These are phyloP conservation scores for Hemileccinum impolitum DNA, from an alignment of 768 basidiomycete species.

Conservation along the genomic window DNA sequence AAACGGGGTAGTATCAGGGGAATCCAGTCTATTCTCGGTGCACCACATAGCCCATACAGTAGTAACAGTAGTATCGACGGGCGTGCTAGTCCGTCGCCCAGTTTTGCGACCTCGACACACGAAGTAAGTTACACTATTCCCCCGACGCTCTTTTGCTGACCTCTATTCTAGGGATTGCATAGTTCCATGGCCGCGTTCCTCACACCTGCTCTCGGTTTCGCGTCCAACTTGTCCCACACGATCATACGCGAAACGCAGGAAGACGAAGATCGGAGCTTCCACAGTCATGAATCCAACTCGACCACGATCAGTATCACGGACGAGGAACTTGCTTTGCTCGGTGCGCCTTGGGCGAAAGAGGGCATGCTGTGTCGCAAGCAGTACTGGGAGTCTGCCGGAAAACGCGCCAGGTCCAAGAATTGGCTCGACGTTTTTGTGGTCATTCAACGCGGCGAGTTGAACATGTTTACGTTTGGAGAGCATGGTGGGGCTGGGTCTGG, in stretches of 20 bases:
- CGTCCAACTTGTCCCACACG: conserved; percentile 91
- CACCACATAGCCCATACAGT: conserved; percentile 78
- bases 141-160: conserved; percentile 7
- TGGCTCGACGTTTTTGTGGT: conserved; percentile 98
- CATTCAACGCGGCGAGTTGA: conserved; percentile 89
- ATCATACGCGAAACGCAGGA: conserved; percentile 96
- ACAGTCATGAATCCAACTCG: conserved; percentile 61
- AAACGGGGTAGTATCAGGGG: conserved; percentile 94
- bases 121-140: conserved; percentile 46
- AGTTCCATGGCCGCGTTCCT: conserved; percentile 68
- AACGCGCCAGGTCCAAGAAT: conserved; percentile 80
- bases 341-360: conserved; percentile 99
- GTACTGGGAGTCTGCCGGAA: conserved; percentile 85
- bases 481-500: conserved; percentile 56
- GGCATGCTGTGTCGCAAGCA: conserved; percentile 94
- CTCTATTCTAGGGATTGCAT: conserved; percentile 46
- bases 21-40: conserved; percentile 70
- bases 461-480: conserved; percentile 94
- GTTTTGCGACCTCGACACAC: conserved; percentile 84
- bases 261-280: conserved; percentile 69
- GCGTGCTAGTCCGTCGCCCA: conserved; percentile 90
- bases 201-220: conserved; percentile 90
- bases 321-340: conserved; percentile 91
- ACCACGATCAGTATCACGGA: conserved; percentile 87
- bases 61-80: conserved; percentile 84